Conservation (phyloP, 805 yeast species). For the Teunomyces cretensis region DNA sequence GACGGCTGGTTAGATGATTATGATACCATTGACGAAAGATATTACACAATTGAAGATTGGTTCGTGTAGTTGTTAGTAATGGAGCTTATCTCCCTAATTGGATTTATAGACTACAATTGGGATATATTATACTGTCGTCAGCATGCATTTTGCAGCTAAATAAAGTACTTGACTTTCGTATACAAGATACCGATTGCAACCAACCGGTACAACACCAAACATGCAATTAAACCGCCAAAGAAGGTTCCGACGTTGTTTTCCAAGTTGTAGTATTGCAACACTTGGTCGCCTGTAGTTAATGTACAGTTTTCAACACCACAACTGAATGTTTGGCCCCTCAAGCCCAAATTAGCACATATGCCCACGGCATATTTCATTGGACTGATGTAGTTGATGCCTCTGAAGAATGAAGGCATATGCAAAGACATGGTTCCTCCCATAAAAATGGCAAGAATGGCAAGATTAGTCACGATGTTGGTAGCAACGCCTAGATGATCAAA, state of each 20-base stretch:
- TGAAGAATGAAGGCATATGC: conserved; percentile 26
- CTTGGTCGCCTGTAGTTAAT: conserved; percentile 32
- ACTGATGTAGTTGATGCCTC: conserved; percentile 22
- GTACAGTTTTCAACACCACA: conserved; percentile 20
- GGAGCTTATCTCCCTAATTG: too few species aligned
- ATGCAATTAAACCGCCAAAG: conserved; percentile 37
- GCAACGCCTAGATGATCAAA: conserved; percentile 25
- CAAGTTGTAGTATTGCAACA: conserved; percentile 32
- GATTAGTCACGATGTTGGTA: conserved; percentile 18
- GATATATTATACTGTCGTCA: not conserved
- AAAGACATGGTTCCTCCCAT: conserved; percentile 32
- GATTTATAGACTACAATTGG: too few species aligned
- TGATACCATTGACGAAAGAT: too few species aligned
- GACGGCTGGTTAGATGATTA: too few species aligned
- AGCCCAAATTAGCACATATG: conserved; percentile 20
- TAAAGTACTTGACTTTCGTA: conserved; percentile 22
- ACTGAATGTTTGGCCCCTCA: conserved; percentile 15
- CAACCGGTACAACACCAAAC: conserved; percentile 34
- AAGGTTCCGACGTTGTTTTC: conserved; percentile 22
- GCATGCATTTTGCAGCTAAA: not conserved
- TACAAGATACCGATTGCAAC: conserved; percentile 27
- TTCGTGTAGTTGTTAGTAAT: too few species aligned
- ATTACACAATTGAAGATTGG: too few species aligned
- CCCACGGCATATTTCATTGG: conserved; percentile 25
- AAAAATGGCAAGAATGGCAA: conserved; percentile 21